Base-by-base conservation (phyloP, 306 rosid genomes). In the Sicyos baderoa region DNA sequence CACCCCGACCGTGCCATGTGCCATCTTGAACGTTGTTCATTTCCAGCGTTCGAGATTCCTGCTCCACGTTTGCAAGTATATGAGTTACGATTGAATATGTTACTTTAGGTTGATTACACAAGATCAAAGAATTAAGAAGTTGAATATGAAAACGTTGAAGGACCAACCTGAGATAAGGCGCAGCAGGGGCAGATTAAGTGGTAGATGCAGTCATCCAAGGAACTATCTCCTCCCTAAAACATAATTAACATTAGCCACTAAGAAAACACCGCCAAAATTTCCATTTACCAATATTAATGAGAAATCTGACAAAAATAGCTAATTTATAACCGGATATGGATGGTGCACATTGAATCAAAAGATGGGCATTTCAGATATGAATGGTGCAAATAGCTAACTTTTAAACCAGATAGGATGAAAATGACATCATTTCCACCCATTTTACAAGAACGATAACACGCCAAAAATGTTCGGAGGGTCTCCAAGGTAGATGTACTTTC, bases 21-120 rank as follows among this genome's bases (percentile, higher is more conserved):
- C 99, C 99, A 37, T 87, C 94, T 80, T 94, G 97, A 72, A 94
- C 95, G 25, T 94, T 94, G 80, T 94, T 94, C 81, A 94, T 90
- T 80, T 94, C 96, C 61, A 94, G 67, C 54, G 99, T 94, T 87
- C 99, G 87, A 15, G 97, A 87, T 66, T 94, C 99, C 97, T 93
- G 84, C 66, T 75, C 73, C 60, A 80, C 52, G 18, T 47, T 32
- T 54, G 49, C 62, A 70, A 68, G 44, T 61, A 73, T 29, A 75
- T 47, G 1, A 50, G 54, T 13, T 7, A 72, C 67, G 48, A 74
- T 75, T 51, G 50, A n/a, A 13, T 12, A 4, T n/a, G 40, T 54
- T 29, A 13, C 23, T 19, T 50, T 70, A 70, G 47, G 23, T 13
- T 48, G 56, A 32, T 19, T 25, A 16, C 22, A 25, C 23, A 52